phyloP scores from a whole-genome alignment of 805 yeast species.

The Sugiyamaella floridensis region DNA sequence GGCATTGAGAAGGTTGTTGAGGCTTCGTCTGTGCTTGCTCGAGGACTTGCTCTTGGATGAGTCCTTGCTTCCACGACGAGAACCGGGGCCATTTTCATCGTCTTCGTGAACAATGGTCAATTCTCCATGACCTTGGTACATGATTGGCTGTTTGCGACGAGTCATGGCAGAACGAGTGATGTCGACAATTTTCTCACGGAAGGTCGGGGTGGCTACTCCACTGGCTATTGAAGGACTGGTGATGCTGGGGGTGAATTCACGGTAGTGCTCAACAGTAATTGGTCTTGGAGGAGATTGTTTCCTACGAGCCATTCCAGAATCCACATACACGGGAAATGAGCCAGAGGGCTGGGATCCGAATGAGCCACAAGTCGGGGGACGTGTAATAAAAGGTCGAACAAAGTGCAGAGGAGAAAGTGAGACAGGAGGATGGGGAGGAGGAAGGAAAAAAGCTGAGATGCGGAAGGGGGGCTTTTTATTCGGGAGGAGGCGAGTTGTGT shows the following conservation, averaged over 20 bases:
- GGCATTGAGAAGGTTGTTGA: not conserved
- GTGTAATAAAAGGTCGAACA: too few relatives aligned
- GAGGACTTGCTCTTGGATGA: not conserved
- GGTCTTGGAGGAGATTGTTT: conserved; percentile 4
- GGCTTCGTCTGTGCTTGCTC: not conserved
- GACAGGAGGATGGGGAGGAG: too few relatives aligned
- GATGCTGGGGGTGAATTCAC: conserved; percentile 75
- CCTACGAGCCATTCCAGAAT: conserved; percentile 2
- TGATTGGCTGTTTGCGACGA: conserved; percentile 4
- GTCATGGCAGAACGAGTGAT: conserved; percentile 4
- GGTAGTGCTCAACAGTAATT: conserved; percentile 36
- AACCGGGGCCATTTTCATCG: not conserved
- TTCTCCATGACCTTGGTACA: not conserved
- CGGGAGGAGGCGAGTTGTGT: not conserved
- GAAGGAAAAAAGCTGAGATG: too few relatives aligned
- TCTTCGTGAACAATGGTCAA: not conserved
- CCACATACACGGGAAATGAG: too few relatives aligned
- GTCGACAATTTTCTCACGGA: conserved; percentile 2
- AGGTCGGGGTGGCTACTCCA: conserved; percentile 11
- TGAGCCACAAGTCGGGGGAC: not conserved
- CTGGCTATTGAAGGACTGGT: conserved; percentile 90
- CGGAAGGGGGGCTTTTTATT: too few relatives aligned
- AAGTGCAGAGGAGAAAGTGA: too few relatives aligned
- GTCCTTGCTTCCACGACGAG: not conserved
- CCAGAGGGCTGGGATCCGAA: not conserved